A percentile compares a stretch with the other conserved stretches of the same genome.
These are phyloP conservation scores for Nematocida homosporus DNA, from an alignment of 371 early-diverging fungal genomes.

Conservation along the genomic window DNA sequence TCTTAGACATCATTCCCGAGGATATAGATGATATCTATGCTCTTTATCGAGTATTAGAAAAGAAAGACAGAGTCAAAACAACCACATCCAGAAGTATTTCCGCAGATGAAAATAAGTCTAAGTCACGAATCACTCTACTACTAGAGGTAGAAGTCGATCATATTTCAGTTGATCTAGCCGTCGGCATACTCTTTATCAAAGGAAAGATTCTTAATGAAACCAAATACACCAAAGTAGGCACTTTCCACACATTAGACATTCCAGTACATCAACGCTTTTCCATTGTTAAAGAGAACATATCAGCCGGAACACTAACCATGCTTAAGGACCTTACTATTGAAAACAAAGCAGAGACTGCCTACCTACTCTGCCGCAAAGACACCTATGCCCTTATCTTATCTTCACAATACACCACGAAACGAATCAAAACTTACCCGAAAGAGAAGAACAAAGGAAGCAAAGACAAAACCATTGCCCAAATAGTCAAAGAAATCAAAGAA, in stretches of 20 bases:
- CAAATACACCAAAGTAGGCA: conserved; percentile 63
- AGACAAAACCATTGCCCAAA: conserved; percentile 39
- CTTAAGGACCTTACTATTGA: conserved; percentile 53
- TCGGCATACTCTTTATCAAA: conserved; percentile 62
- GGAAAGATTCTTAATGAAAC: conserved; percentile 63
- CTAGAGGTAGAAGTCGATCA: conserved; percentile 63
- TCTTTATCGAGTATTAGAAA: conserved; percentile 57
- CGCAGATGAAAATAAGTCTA: conserved; percentile 57
- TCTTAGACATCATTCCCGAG: conserved; percentile 56
- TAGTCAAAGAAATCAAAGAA: conserved; percentile 30
- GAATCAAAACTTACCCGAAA: conserved; percentile 56
- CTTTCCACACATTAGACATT: conserved; percentile 66
- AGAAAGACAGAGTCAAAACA: conserved; percentile 59
- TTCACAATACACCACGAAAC: conserved; percentile 43
- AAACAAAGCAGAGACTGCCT: conserved; percentile 58
- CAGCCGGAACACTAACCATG: conserved; percentile 20
- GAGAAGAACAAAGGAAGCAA: conserved; percentile 53
- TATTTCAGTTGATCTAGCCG: conserved; percentile 60
- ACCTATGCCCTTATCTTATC: conserved; percentile 55
- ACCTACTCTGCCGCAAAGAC: conserved; percentile 63
- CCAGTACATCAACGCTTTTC: conserved; percentile 58
- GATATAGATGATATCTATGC: conserved; percentile 66
- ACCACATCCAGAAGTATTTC: conserved; percentile 62
- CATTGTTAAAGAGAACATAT: conserved; percentile 57
- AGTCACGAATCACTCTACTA: conserved; percentile 54